These are phyloP conservation scores for Ogataea ganodermae DNA, from an alignment of 805 yeast species.

Conservation along the genomic window DNA sequence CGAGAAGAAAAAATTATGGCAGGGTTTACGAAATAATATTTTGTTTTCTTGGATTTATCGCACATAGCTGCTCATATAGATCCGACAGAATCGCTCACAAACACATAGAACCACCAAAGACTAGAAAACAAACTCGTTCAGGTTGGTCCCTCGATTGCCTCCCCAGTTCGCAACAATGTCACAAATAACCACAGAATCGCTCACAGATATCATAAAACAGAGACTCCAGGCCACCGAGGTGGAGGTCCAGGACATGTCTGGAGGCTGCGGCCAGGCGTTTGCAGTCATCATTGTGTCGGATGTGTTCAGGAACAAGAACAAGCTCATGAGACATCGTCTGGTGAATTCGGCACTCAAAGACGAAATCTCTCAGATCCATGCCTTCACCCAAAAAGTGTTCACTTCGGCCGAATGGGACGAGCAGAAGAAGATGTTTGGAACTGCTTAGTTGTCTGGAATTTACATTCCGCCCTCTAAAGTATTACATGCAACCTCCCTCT, in stretches of 20 bases:
- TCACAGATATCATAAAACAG: conserved; percentile 52
- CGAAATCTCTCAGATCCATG: conserved; percentile 88
- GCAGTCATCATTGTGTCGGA: conserved; percentile 83
- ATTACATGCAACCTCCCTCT: no score
- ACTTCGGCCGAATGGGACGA: conserved; percentile 86
- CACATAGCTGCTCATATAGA: conserved; percentile 14
- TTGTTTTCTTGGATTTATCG: conserved; percentile 18
- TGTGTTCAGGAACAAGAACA: conserved; percentile 76
- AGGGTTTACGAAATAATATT: neutral
- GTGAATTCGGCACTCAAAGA: conserved; percentile 79
- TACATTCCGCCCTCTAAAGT: no score
- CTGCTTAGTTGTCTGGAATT: neutral
- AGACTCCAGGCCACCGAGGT: conserved; percentile 64
- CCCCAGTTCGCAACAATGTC: conserved; percentile 13
- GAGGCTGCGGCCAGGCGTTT: conserved; percentile 98
- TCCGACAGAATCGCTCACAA: neutral
- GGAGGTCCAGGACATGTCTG: conserved; percentile 76
- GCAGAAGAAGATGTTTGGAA: conserved; percentile 33
- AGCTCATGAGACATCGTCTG: conserved; percentile 80
- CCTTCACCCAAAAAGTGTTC: conserved; percentile 90
- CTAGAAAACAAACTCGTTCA: no score
- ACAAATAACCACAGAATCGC: conserved; percentile 36
- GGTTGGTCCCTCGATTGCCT: no score
- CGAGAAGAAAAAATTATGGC: neutral
- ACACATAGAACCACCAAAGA: no score